Conservation (phyloP, 768 basidiomycete genomes). For the Leccinellum albellum region DNA sequence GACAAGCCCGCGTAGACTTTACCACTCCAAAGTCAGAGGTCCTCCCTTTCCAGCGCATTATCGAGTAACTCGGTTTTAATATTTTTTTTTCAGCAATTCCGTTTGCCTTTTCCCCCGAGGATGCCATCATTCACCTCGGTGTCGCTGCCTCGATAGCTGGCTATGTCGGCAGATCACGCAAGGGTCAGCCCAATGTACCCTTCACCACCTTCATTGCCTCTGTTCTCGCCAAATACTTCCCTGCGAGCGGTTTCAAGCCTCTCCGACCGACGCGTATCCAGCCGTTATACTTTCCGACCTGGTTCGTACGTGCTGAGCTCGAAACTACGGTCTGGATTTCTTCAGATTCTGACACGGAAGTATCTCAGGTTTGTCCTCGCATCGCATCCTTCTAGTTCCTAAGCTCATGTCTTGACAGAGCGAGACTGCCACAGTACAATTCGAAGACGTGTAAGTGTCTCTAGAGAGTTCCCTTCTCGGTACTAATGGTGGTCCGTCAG, state of each 20-base stretch:
- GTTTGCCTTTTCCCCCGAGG: slow-evolving; percentile 44
- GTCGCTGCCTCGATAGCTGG: slow-evolving; percentile 32
- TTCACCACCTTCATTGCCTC: slow-evolving; percentile 26
- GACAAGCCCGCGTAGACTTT: slow-evolving; percentile 8
- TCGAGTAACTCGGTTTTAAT: slow-evolving; percentile 5
- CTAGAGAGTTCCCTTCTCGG: background rate
- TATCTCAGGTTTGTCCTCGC: slow-evolving; percentile 22
- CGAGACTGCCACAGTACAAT: slow-evolving; percentile 31
- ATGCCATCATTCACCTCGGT: slow-evolving; percentile 41
- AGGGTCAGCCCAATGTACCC: slow-evolving; percentile 12
- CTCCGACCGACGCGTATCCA: slow-evolving; percentile 44
- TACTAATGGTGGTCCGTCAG: slow-evolving; percentile 19
- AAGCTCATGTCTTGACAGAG: slow-evolving; percentile 23
- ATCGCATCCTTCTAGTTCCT: slow-evolving; percentile 1
- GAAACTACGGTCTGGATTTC: slow-evolving; percentile 34
- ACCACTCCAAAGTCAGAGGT: slow-evolving; percentile 41
- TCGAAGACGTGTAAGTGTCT: slow-evolving; percentile 46
- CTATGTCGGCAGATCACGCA: slow-evolving; percentile 17
- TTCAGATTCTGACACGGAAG: slow-evolving; percentile 21
- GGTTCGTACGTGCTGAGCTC: slow-evolving; percentile 57
- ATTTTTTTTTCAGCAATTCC: slow-evolving; percentile 41
- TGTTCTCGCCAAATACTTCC: slow-evolving; percentile 36
- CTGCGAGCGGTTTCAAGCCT: slow-evolving; percentile 36
- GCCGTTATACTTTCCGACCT: slow-evolving; percentile 60
- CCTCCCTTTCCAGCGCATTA: slow-evolving; percentile 5